phyloP scores from a whole-genome alignment of 2,329 filamentous ascomycete species.

The Apiospora aurea region DNA sequence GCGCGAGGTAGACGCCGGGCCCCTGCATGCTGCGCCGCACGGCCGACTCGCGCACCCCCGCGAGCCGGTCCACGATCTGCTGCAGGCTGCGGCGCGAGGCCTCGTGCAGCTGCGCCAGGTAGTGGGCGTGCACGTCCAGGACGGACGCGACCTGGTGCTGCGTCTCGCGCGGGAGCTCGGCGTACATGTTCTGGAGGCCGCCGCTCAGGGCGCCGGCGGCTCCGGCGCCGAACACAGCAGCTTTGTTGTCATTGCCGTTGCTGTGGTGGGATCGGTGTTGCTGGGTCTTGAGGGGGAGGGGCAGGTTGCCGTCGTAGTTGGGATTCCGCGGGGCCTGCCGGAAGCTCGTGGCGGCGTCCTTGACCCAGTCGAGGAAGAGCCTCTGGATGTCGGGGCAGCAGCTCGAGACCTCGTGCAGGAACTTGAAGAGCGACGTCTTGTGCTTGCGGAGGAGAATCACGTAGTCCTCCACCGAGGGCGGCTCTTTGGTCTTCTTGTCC shows the following conservation, averaged over 20 bases:
- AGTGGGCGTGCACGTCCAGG: slow-evolving; percentile 66
- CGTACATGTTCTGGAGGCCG: slow-evolving; percentile 51
- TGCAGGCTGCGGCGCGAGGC: slow-evolving; percentile 64
- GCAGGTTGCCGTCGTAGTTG: neutral
- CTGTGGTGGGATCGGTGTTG: neutral
- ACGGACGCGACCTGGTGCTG: slow-evolving; percentile 54
- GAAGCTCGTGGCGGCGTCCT: slow-evolving; percentile 65
- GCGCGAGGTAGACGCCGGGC: slow-evolving; percentile 74
- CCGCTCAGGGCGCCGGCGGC: slow-evolving; percentile 45
- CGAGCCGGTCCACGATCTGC: slow-evolving; percentile 55
- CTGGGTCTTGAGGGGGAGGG: neutral
- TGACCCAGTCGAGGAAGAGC: slow-evolving; percentile 67
- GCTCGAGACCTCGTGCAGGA: slow-evolving; percentile 72
- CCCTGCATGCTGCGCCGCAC: slow-evolving; percentile 54
- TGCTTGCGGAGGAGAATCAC: slow-evolving; percentile 72
- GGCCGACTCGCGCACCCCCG: slow-evolving; percentile 13
- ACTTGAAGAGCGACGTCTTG: slow-evolving; percentile 68
- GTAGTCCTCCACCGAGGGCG: slow-evolving; percentile 75
- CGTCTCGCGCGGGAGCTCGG: slow-evolving; percentile 53
- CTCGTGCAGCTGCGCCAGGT: slow-evolving; percentile 62
- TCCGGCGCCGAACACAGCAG: slow-evolving; percentile 28
- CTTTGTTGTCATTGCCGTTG: neutral
- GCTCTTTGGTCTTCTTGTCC: slow-evolving; percentile 46
- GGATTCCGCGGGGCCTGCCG: slow-evolving; percentile 31
- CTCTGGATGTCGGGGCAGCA: slow-evolving; percentile 71